Evolutionary conservation across 2,329 filamentous ascomycete genomes (phyloP).

Genomic region (Cytospora mali): DNA sequence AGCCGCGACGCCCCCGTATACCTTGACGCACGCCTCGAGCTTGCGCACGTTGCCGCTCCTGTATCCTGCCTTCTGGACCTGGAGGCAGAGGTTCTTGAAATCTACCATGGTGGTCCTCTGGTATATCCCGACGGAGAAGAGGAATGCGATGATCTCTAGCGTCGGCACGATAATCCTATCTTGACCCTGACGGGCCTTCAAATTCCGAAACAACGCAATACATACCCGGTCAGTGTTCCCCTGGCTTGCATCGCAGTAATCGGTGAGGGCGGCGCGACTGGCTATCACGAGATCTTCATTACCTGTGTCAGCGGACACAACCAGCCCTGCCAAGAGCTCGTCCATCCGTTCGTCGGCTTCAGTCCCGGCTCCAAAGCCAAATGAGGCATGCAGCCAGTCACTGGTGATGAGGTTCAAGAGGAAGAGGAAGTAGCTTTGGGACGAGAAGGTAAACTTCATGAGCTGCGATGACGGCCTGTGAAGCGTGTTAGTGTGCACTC

Average conservation of each 20-base stretch:
- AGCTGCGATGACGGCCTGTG: conserved; percentile 43
- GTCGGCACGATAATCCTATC: conserved; percentile 76
- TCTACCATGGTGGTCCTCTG: conserved; percentile 44
- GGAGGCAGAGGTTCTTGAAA: conserved; percentile 64
- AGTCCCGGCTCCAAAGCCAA: conserved; percentile 40
- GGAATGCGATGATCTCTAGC: conserved; percentile 75
- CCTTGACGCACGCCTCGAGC: conserved; percentile 75
- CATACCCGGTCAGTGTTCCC: conserved; percentile 50
- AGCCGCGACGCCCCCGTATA: conserved; percentile 72
- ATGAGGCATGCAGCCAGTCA: conserved; percentile 41
- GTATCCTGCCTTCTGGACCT: conserved; percentile 78
- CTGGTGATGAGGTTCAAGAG: conserved; percentile 52
- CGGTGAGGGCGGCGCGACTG: conserved; percentile 65
- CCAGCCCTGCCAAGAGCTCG: conserved; percentile 65
- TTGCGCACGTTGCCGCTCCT: conserved; percentile 82
- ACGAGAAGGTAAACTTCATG: conserved; percentile 54
- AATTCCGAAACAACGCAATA: conserved; percentile 54
- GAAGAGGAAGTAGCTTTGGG: conserved; percentile 58
- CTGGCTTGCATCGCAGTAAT: conserved; percentile 50
- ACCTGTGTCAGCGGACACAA: conserved; percentile 76
- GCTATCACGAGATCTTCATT: conserved; percentile 74
- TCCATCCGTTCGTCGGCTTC: conserved; percentile 47
- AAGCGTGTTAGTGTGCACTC: conserved; percentile 11
- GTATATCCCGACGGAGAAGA: conserved; percentile 66
- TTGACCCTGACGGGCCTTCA: conserved; percentile 56